Evolutionary conservation across 2,329 filamentous ascomycete species (phyloP), one percentile per base, ranked within the genome.

Genomic region (Monosporascus ibericus): DNA sequence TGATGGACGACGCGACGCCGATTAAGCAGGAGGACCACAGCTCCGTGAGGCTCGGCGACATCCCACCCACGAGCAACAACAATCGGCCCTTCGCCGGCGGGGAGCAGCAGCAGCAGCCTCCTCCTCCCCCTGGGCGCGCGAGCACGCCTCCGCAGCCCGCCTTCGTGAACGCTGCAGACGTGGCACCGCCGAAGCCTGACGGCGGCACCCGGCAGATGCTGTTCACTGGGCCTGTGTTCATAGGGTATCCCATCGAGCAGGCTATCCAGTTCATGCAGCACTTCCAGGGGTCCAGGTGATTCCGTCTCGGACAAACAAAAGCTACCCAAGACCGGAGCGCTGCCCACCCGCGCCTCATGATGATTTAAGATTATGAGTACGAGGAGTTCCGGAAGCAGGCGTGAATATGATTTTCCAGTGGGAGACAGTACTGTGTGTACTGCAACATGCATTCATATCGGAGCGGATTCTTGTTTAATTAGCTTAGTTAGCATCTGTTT

Each of bases 201-300:
- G 65, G 61, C 9, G 59, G 60, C 22, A 52, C 57, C 9, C 81
- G 88, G 9, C 86, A 87, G 61, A 87, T 96, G 81, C 77, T 95
- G 0, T 96, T 96, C 65, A 95, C 89, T 8, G 92, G 92, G 0
- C 92, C 92, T 0, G 91, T 96, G 0, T 96, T 96, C 65, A 90
- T 97, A 62, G 92, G 92, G 0, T 96, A 96, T 64, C 84, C 87
- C 9, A 81, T 90, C 55, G 89, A 95, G 54, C 86, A 95, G 66
- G 88, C 89, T n/a, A 80, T 89, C 24, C 77, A 82, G 51, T 79
- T 95, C 49, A 80, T 95, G 75, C 84, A 87, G 60, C 77, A 82
- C 51, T 79, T 76, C 54, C 76, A 75, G 66, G 61, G 42, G 30
- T 14, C 30, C 14, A 9, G 11, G 30, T 34, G 30, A 34, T 34